phyloP scores from a whole-genome alignment of 2,329 filamentous ascomycete genomes.

The Xylariomycetidae sp. region DNA sequence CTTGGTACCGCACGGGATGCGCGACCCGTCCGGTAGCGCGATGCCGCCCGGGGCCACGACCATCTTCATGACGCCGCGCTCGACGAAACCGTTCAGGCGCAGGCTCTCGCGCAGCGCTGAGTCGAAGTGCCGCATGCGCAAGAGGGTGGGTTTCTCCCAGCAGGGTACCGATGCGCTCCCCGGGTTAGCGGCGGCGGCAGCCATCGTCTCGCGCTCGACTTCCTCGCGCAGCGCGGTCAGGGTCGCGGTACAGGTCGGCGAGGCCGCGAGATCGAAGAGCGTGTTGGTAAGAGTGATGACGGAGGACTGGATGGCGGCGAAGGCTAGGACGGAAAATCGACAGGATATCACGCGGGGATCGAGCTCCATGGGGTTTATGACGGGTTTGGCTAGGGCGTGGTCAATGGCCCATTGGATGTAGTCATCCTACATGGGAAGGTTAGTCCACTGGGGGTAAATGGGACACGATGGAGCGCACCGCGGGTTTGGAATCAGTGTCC shows the following conservation, averaged over 20 bases:
- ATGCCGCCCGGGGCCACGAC: conserved; percentile 30
- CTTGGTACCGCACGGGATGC: conserved; percentile 29
- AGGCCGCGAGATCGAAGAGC: conserved; percentile 32
- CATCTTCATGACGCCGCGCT: conserved; percentile 30
- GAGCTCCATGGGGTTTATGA: conserved; percentile 21
- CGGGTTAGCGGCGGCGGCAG: conserved; percentile 5
- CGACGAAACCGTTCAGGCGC: conserved; percentile 34
- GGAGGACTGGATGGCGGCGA: conserved; percentile 35
- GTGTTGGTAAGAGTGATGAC: conserved; percentile 33
- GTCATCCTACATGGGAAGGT: conserved; percentile 26
- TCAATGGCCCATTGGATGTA: conserved; percentile 36
- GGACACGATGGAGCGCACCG: conserved; percentile 15
- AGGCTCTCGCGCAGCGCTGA: conserved; percentile 38
- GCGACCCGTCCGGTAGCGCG: conserved; percentile 28
- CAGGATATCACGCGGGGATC: conserved; percentile 27
- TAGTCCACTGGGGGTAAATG: not conserved
- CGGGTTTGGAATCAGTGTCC: conserved; percentile 8
- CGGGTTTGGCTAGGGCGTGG: conserved; percentile 26
- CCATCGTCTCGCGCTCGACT: conserved; percentile 20
- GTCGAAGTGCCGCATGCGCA: conserved; percentile 33
- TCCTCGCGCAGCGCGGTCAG: conserved; percentile 31
- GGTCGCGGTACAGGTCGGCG: conserved; percentile 15
- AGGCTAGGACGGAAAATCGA: conserved; percentile 28
- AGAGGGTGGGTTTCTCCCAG: conserved; percentile 31
- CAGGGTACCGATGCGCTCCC: conserved; percentile 1